phyloP scores from a whole-genome alignment of 768 basidiomycete species.

The Lentinus tigrinus region DNA sequence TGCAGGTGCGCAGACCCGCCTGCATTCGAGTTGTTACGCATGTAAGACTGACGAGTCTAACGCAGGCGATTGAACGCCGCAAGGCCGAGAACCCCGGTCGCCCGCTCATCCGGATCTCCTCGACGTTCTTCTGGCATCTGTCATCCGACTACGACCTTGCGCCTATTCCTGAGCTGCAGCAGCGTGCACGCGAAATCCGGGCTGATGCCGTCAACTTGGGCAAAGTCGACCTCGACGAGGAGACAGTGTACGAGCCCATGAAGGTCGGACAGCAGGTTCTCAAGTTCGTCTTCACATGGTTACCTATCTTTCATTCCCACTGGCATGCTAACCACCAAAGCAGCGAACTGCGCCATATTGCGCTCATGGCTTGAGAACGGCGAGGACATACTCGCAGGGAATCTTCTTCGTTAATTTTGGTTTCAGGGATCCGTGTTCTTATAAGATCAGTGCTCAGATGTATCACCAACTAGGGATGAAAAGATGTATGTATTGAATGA shows the following conservation, averaged over 20 bases:
- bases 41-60: neutral
- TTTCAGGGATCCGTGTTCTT: neutral
- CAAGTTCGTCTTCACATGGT: conserved; percentile 55
- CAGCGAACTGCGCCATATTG: conserved; percentile 81
- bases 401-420: neutral
- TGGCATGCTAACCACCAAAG: neutral
- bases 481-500: neutral
- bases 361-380: conserved; percentile 61
- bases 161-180: conserved; percentile 55
- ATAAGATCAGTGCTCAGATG: neutral
- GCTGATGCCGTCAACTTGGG: conserved; percentile 39
- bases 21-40: neutral
- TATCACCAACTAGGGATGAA: neutral
- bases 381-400: neutral
- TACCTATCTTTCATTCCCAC: too few species aligned
- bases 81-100: conserved; percentile 61
- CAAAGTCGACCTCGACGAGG: conserved; percentile 39
- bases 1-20: conserved; percentile 48
- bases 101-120: conserved; percentile 93
- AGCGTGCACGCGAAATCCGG: conserved; percentile 46
- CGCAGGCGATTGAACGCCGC: conserved; percentile 62
- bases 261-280: conserved; percentile 90
- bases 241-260: conserved; percentile 61
- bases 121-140: conserved; percentile 95
- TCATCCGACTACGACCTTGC: conserved; percentile 80